A percentile compares a stretch with the other conserved stretches of the same genome.
Conservation (phyloP, 495 filamentous ascomycete species). For the Aspergillus ostianus region DNA sequence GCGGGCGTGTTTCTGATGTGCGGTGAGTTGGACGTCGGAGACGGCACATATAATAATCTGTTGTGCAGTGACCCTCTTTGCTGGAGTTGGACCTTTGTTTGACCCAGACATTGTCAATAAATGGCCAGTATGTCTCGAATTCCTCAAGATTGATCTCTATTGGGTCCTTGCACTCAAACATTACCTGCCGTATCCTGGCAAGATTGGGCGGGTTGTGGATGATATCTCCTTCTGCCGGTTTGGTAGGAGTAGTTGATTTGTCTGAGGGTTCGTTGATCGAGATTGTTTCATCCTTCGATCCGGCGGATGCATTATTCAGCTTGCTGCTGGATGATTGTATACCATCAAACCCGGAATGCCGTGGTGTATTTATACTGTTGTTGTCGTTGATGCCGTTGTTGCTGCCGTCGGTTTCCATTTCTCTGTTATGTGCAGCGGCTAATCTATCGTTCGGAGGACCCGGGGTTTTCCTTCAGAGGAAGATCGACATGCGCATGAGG, state of each 20-base stretch:
- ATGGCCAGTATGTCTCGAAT: slow-evolving; percentile 55
- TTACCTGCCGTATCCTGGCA: slow-evolving; percentile 42
- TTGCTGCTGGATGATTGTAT: neutral
- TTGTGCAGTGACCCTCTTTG: slow-evolving; percentile 48
- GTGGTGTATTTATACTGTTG: neutral
- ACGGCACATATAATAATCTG: slow-evolving; percentile 54
- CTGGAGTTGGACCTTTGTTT: slow-evolving; percentile 51
- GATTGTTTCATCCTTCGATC: neutral
- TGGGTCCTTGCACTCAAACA: slow-evolving; percentile 52
- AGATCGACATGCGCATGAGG: slow-evolving; percentile 13
- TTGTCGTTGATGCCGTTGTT: slow-evolving; percentile 8
- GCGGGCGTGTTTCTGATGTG: slow-evolving; percentile 41
- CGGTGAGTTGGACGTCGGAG: slow-evolving; percentile 45
- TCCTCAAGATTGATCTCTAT: slow-evolving; percentile 52
- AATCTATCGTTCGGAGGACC: slow-evolving; percentile 7
- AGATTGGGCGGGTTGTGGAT: slow-evolving; percentile 48
- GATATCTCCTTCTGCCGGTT: slow-evolving; percentile 9
- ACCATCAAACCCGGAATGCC: neutral
- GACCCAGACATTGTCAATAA: slow-evolving; percentile 55
- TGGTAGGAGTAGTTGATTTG: neutral
- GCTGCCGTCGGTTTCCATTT: slow-evolving; percentile 13
- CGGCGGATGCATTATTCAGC: neutral
- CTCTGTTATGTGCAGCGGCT: slow-evolving; percentile 14
- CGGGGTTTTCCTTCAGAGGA: slow-evolving; percentile 14
- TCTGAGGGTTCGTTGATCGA: neutral